Evolutionary conservation across 129 eudicot species (phyloP).

Genomic region (Chrysanthemum lavandulifolium): DNA sequence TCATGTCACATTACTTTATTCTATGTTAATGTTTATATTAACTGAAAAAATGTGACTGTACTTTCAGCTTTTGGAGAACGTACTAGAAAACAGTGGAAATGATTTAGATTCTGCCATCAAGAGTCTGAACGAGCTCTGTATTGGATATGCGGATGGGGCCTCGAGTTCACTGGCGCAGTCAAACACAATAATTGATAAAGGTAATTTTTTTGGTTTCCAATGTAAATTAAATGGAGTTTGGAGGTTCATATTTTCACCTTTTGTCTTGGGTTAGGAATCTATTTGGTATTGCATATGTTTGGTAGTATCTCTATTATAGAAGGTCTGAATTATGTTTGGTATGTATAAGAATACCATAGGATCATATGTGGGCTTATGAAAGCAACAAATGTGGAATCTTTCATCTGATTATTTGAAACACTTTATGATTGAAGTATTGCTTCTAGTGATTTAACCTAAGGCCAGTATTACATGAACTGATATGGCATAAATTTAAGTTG

Average conservation of each 20-base stretch:
- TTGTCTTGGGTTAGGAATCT: no score
- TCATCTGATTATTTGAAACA: neutral
- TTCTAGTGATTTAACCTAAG: neutral
- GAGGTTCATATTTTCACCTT: no score
- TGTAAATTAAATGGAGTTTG: neutral
- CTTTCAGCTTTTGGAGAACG: slow-evolving; percentile 67
- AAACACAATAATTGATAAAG: slow-evolving; percentile 36
- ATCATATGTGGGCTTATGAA: neutral
- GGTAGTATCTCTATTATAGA: neutral
- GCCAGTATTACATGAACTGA: neutral
- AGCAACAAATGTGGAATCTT: neutral
- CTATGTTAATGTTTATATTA: neutral
- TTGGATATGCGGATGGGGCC: slow-evolving; percentile 46
- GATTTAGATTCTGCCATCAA: slow-evolving; percentile 70
- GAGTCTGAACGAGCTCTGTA: slow-evolving; percentile 62
- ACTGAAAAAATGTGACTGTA: neutral
- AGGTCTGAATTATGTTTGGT: neutral
- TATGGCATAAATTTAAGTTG: neutral
- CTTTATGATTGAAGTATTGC: neutral
- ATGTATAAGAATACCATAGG: neutral
- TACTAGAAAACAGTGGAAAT: slow-evolving; percentile 59
- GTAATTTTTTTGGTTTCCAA: slow-evolving; percentile 26
- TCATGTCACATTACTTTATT: neutral
- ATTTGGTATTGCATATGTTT: no score
- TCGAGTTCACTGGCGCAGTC: slow-evolving; percentile 36